These are phyloP conservation scores for Macaranga tanarius DNA, from an alignment of 441 rosid species.

Conservation along the genomic window DNA sequence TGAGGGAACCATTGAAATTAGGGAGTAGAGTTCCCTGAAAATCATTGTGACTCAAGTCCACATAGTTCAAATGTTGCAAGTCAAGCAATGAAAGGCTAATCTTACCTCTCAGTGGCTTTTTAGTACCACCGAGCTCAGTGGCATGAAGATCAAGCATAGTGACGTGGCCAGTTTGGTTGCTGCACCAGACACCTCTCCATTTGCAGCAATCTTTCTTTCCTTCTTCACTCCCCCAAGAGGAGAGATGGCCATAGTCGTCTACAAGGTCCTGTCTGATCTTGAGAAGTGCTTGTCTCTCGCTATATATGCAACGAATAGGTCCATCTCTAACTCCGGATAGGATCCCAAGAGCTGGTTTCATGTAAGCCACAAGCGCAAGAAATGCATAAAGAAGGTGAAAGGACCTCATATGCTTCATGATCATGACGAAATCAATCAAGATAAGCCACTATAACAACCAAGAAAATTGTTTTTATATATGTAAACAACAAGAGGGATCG, in stretches of 20 bases:
- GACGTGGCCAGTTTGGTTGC: conserved; percentile 13
- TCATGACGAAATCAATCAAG: background rate
- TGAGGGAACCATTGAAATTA: conserved; percentile 9
- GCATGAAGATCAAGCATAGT: conserved; percentile 18
- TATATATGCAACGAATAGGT: conserved; percentile 1
- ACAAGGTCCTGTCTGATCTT: conserved; percentile 12
- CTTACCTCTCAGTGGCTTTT: conserved; percentile 11
- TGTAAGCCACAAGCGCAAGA: background rate
- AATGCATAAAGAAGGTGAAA: background rate
- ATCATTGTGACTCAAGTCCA: conserved; percentile 25
- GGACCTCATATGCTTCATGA: background rate
- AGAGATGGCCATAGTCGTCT: conserved; percentile 18
- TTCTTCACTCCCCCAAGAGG: conserved; percentile 20
- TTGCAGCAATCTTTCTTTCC: conserved; percentile 23
- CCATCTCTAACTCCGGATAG: background rate
- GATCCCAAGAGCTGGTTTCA: background rate
- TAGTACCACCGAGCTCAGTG: background rate
- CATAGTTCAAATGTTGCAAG: conserved; percentile 11
- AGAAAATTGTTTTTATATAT: too few species aligned
- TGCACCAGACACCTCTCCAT: conserved; percentile 27
- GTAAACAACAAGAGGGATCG: too few species aligned
- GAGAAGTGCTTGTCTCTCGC: conserved; percentile 24
- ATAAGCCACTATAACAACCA: too few species aligned
- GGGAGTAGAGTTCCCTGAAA: conserved; percentile 6
- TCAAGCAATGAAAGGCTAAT: conserved; percentile 21